Conservation (phyloP, 2,329 filamentous ascomycete genomes). For the Dissoconium aciculare region DNA sequence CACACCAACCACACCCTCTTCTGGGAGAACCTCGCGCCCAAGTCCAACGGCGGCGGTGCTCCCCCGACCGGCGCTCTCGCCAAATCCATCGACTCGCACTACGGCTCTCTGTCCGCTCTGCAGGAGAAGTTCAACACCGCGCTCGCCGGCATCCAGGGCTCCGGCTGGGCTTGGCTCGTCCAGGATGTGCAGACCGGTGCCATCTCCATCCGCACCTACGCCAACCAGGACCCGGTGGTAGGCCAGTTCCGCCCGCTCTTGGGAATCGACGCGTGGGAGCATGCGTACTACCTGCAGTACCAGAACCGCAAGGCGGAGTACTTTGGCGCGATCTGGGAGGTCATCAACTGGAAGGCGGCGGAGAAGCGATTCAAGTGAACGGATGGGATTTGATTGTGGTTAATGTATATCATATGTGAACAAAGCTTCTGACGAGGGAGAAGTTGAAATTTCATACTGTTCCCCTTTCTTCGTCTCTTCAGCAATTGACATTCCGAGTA, state of each 20-base stretch:
- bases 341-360: conserved; percentile 88
- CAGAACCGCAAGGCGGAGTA: conserved; percentile 96
- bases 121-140: conserved; percentile 50
- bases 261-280: conserved; percentile 91
- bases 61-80: conserved; percentile 43
- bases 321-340: conserved; percentile 85
- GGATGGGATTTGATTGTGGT: not conserved
- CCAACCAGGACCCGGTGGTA: conserved; percentile 77
- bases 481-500: too few species aligned
- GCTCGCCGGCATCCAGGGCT: conserved; percentile 50
- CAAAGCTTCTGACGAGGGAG: too few species aligned
- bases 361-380: conserved; percentile 23
- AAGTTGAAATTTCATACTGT: too few species aligned
- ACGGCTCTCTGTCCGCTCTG: conserved; percentile 43
- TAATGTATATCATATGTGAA: too few species aligned
- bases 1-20: conserved; percentile 55
- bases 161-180: conserved; percentile 68
- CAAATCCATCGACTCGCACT: conserved; percentile 44
- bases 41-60: conserved; percentile 50
- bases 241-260: conserved; percentile 70
- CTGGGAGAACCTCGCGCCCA: conserved; percentile 56
- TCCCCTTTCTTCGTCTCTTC: too few species aligned
- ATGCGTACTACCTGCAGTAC: conserved; percentile 92
- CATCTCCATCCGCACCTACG: conserved; percentile 61
- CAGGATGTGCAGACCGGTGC: conserved; percentile 48